Conservation (phyloP, 495 filamentous ascomycete genomes). For the Xylaria grammica region DNA sequence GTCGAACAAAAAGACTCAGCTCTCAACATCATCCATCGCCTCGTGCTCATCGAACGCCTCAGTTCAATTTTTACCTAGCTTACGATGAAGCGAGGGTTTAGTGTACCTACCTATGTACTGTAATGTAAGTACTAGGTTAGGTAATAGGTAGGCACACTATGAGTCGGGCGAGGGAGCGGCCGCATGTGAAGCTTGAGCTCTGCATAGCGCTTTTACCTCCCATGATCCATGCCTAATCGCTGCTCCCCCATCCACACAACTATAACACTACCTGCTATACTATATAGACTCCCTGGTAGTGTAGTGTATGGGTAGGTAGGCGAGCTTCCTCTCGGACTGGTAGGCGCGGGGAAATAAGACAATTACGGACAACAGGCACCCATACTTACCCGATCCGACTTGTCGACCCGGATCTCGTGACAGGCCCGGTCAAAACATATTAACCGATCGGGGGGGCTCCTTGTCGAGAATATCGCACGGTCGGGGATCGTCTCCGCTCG, state of each 20-base stretch:
- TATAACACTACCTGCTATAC: no score
- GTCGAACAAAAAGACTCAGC: conserved; percentile 1
- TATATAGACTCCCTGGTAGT: no score
- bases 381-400: conserved; percentile 8
- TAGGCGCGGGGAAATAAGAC: neutral
- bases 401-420: conserved; percentile 16
- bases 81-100: neutral
- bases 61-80: conserved; percentile 15
- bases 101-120: neutral
- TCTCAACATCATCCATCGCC: conserved; percentile 1
- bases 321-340: neutral
- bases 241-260: neutral
- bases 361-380: neutral
- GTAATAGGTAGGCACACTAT: no score
- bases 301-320: no score
- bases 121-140: neutral
- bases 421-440: neutral
- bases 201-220: neutral
- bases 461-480: neutral
- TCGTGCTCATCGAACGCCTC: conserved; percentile 5
- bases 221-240: neutral
- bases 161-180: neutral
- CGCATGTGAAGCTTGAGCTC: neutral
- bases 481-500: neutral
- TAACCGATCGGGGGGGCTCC: conserved; percentile 6